A percentile compares a stretch with the other conserved stretches of the same genome.
Conservation (phyloP, 2,329 filamentous ascomycete species). For the Phialemoniopsis sp. region DNA sequence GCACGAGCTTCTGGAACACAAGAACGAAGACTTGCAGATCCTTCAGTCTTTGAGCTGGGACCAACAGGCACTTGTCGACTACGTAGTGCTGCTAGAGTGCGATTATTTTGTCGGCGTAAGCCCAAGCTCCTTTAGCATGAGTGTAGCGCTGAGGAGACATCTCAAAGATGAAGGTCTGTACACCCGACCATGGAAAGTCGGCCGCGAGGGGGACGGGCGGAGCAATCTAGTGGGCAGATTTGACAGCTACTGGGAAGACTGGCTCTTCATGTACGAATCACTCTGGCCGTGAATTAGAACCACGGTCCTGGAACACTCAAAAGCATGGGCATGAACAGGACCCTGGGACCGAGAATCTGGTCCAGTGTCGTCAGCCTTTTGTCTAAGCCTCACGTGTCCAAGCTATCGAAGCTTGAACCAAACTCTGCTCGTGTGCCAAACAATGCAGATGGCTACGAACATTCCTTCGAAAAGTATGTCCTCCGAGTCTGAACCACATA, state of each 20-base stretch:
- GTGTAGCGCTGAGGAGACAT: slow-evolving; percentile 39
- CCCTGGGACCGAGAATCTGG: too few relatives aligned
- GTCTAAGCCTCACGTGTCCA: too few relatives aligned
- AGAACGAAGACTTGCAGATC: slow-evolving; percentile 19
- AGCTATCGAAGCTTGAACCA: too few relatives aligned
- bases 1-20: slow-evolving; percentile 22
- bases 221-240: slow-evolving; percentile 39
- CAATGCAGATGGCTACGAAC: too few relatives aligned
- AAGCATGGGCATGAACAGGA: too few relatives aligned
- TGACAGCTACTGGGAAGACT: slow-evolving; percentile 40
- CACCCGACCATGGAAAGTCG: slow-evolving; percentile 37
- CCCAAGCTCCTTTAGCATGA: slow-evolving; percentile 44
- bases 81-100: slow-evolving; percentile 30
- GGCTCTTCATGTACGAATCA: slow-evolving; percentile 43
- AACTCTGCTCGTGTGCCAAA: too few relatives aligned
- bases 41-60: slow-evolving; percentile 35
- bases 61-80: slow-evolving; percentile 38
- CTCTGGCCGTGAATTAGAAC: slow-evolving; percentile 28
- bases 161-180: slow-evolving; percentile 31
- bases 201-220: slow-evolving; percentile 32
- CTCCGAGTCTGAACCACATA: too few relatives aligned
- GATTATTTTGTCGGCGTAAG: slow-evolving; percentile 38
- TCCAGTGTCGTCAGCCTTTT: too few relatives aligned
- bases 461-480: too few relatives aligned
- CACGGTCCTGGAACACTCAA: too few relatives aligned